Evolutionary conservation across 2,329 filamentous ascomycete genomes (phyloP).

Genomic region (Diaporthe velutina): DNA sequence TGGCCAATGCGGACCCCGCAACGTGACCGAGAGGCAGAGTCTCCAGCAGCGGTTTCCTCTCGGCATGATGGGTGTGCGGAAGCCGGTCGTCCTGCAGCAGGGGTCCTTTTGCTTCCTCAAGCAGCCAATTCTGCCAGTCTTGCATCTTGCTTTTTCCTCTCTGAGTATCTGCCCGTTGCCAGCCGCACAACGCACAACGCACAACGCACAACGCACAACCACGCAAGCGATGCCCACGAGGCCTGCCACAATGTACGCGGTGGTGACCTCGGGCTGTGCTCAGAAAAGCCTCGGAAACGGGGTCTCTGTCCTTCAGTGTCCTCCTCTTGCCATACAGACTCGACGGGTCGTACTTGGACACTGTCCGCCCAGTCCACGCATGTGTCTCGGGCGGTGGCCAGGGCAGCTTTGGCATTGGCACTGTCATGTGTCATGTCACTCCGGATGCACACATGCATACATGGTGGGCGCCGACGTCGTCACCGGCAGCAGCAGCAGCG

Average conservation of each 20-base stretch:
- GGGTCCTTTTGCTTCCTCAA: neutral
- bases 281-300: neutral
- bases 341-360: constrained; percentile 15
- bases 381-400: neutral
- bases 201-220: no score
- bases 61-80: constrained; percentile 23
- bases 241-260: constrained; percentile 12
- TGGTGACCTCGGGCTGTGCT: neutral
- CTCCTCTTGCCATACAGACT: neutral
- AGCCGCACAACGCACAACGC: neutral
- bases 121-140: neutral
- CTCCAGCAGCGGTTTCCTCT: neutral
- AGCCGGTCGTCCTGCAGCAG: constrained; percentile 7
- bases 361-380: neutral
- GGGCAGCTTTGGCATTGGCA: no score
- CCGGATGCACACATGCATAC: constrained; percentile 1
- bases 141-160: neutral
- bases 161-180: neutral
- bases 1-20: constrained; percentile 34
- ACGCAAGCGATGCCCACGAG: neutral
- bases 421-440: constrained; percentile 28
- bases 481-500: neutral
- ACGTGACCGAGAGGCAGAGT: constrained; percentile 33
- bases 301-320: neutral
- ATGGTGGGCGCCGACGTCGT: constrained; percentile 1